Base-by-base conservation (phyloP, 2,329 filamentous ascomycete species). In the Clonostachys rhizophaga region DNA sequence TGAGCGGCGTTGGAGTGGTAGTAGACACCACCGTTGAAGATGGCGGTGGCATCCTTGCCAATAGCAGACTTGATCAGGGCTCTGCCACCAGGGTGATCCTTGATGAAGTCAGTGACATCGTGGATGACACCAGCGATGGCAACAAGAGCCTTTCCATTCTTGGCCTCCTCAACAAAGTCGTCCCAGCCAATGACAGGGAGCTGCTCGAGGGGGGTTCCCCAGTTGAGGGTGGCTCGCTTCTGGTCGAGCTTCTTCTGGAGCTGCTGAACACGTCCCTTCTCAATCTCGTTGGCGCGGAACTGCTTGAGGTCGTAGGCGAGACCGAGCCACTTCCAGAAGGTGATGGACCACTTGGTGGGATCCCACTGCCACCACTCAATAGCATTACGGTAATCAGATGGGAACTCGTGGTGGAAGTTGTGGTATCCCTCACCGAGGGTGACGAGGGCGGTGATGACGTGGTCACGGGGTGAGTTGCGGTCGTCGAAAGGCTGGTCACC, bases 401-500 rank as follows among this genome's bases (percentile, higher is more conserved):
- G 90, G 72, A 95, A 95, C 68, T 95, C 89, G 78, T 95, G 89
- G 72, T 95, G 89, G 79, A 95, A 95, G 79, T 95, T 95, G 79
- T 95, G 89, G 74, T 95, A 95, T 33, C 89, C 89, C 71, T 91
- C 89, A 43, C 89, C 89, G 18, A 95, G 84, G 40, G 89, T 95
- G 57, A 90, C 84, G 16, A 95, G 72, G 41, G 89, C 89, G 39
- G 89, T 95, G 69, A 95, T 82, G 63, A 92, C 79, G 69, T 95
- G 89, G 61, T 95, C 89, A 65, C 90, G 86, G 53, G 89, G 90
- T 51, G 87, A 91, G 81, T 95, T 92, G 69, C 89, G 87, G 78
- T 95, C 90, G 59, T 95, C 89, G 65, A 95, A 95, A 51, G 90
- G 90, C 74, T 95, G 89, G 59, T 95, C 90, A 52, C 90, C 89